A percentile compares a stretch with the other conserved stretches of the same genome.
These are phyloP conservation scores for Voacanga thouarsii DNA, from an alignment of 257 asterid genomes.

Conservation along the genomic window DNA sequence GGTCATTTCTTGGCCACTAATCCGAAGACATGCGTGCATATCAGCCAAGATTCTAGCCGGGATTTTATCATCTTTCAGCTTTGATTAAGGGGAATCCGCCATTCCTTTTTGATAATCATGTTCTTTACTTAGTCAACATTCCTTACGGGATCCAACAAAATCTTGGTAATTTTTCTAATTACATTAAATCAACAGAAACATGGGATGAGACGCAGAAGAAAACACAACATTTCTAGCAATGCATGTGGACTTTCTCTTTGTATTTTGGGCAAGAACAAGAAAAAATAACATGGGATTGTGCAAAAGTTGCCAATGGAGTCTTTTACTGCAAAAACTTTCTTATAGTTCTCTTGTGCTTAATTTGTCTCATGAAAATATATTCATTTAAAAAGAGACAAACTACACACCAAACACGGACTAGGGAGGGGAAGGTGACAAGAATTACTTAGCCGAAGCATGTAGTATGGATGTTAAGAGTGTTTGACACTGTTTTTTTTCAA, in stretches of 20 bases:
- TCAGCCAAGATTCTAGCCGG: conserved; percentile 34
- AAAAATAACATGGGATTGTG: background rate
- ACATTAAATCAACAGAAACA: background rate
- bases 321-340: too few species aligned
- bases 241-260: background rate
- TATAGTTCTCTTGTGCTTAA: too few species aligned
- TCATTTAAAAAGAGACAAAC: too few species aligned
- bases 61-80: conserved; percentile 30
- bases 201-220: background rate
- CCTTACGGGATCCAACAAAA: background rate
- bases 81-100: conserved; percentile 15
- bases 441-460: too few species aligned
- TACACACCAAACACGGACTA: too few species aligned
- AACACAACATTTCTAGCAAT: too few species aligned
- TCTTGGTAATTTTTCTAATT: background rate
- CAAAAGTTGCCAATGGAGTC: background rate
- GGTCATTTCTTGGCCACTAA: background rate
- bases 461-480: too few species aligned
- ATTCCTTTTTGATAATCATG: background rate
- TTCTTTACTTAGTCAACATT: background rate
- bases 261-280: background rate
- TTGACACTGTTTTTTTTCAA: too few species aligned
- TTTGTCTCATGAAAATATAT: too few species aligned
- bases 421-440: too few species aligned
- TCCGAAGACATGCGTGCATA: background rate